Evolutionary conservation across 805 yeast genomes (phyloP), one percentile per base, ranked within the genome.

Genomic region (Kockiozyma suomiensis): DNA sequence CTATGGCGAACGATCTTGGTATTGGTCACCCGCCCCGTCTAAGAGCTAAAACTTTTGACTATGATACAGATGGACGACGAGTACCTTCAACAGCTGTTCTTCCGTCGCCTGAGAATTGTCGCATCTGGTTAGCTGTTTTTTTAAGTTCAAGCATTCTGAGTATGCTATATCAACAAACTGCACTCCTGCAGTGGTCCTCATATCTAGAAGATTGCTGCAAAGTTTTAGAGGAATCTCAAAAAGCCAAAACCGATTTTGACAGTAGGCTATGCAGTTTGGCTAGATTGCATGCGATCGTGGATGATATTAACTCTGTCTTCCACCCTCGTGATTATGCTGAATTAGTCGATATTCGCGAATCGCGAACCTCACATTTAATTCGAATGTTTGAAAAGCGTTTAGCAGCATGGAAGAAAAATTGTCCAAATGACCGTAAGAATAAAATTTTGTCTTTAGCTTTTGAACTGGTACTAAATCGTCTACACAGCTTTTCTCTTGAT

Each of bases 1-100:
- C 87, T 3, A 77, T 91, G 73, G 80, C 88, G 1, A 86, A 84
- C 67, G 97, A 91, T 71, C 74, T 91, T 55, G 96, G 96, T 0
- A 78, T 90, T 4, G 82, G 83, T 25, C 41, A 82, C 86, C 28
- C 70, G 82, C 47, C 79, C 83, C 54, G 60, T 3, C 46, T 12
- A 21, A 19, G 46, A 41, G 61, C 49, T 37, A 70, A 69, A 46
- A 30, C 56, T 30, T 65, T 65, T 35, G 54, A 25, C 13, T 30
- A 32, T 26, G 37, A 15, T 3, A 38, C 13, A 10, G 19, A 7
- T 7, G 42, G 42, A 38, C 37, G 17, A 4, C 12, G 33, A 17
- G 4, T 26, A 6, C 35, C 50, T 15, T 19, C 32, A 26, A 35
- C 73, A 21, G 77, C 74, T 19, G 79, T 79, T 56, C 72, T 79